Base-by-base conservation (phyloP, 2,329 filamentous ascomycete species). In the Xylaria sp. region DNA sequence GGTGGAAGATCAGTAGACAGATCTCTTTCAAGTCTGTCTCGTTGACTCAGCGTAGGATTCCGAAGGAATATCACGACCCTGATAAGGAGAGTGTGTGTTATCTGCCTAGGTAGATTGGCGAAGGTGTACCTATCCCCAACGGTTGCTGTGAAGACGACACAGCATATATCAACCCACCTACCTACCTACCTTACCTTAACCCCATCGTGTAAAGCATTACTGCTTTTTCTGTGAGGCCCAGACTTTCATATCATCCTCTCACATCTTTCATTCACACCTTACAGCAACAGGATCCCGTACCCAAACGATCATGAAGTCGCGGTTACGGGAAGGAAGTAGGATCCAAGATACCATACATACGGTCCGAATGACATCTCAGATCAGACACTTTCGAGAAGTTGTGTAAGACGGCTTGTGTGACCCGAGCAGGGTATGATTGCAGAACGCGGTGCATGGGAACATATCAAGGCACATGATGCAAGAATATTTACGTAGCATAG, bases 391-490 rank as follows among this genome's bases (percentile, higher is more conserved):
- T 7, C n/a, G 31, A 60, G 57, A n/a, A 45, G 33, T 60, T 22
- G 36, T 25, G 63, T 60, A 51, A 65, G 63, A 60, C 57, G 56
- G 63, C 27, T 22, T 39, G 56, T 61, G 25, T 29, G 22, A 54
- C 63, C 63, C 63, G 56, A 65, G 44, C 29, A 60, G 31, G 44
- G 38, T 47, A 39, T 27, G 22, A 54, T 45, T 17, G 36, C 36
- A 45, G 55, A 22, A 25, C 13, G 25, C 42, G 60, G 45, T 45
- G 20, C 45, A 45, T 33, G 22, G 54, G 15, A 15, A 51, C 54
- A 44, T 39, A 47, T 53, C 33, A 33, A 5, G 36, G 50, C 33
- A 33, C 44, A 51, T 50, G 31, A 33, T 49, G 20, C 13, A 25
- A 6, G 31, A 33, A 29, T 22, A 29, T 22, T 4, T 22, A 20